Percentiles rank a stretch among this genome's conserved stretches.
Evolutionary conservation across 2,329 filamentous ascomycete genomes (phyloP).

Genomic region (Sclerotinia borealis): DNA sequence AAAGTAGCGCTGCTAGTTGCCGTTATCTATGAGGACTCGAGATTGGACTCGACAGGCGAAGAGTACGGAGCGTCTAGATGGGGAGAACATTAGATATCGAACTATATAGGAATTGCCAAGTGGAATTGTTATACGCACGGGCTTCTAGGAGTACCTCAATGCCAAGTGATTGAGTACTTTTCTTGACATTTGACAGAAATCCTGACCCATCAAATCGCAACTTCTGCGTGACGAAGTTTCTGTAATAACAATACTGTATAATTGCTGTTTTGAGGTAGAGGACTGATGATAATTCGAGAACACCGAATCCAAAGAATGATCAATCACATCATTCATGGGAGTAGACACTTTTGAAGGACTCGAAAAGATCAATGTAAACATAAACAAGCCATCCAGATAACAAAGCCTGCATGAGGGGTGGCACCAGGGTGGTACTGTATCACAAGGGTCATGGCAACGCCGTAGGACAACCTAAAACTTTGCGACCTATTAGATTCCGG

Average conservation of each 20-base stretch:
- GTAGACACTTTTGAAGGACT: not conserved
- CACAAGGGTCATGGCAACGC: not conserved
- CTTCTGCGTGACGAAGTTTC: not conserved
- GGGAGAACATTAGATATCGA: not conserved
- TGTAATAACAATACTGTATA: not conserved
- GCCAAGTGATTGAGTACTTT: not conserved
- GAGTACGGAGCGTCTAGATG: not conserved
- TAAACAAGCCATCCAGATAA: not conserved
- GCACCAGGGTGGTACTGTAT: not conserved
- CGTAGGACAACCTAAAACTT: not conserved
- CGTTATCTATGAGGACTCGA: not conserved
- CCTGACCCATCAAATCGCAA: not conserved
- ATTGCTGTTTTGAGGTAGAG: not conserved
- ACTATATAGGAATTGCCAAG: not conserved
- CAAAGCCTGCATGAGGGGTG: not conserved
- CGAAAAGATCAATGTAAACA: conserved; percentile 1
- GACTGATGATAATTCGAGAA: not conserved
- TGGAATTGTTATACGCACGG: not conserved
- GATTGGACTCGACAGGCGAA: not conserved
- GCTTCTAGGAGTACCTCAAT: not conserved
- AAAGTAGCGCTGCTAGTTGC: not conserved
- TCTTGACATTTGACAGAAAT: not conserved
- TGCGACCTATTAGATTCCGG: not conserved
- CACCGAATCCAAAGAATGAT: not conserved
- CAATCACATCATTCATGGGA: not conserved